Base-by-base conservation (phyloP, 352 stramenopile genomes). In the Globisporangium rhizosaccharum region DNA sequence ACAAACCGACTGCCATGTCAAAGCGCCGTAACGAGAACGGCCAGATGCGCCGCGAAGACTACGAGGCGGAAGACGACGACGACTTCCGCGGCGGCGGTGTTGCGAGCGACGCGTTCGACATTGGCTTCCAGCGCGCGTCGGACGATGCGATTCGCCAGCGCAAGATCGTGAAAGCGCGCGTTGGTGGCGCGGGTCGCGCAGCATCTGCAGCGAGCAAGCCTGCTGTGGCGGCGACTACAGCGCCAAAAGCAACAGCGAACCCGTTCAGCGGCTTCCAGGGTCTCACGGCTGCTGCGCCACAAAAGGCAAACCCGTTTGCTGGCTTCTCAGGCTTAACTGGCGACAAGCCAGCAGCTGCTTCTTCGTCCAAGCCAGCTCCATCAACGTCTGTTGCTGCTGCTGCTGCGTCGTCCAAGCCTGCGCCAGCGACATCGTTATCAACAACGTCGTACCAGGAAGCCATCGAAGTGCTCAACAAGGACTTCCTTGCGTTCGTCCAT, bases 21-120 rank as follows among this genome's bases (percentile, higher is more conserved):
- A 95, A 95, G 82, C 85, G 85, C 61, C 83, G 80, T 33, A 95
- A 77, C 63, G 85, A 93, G 66, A 88, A 89, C 61, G 81, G 78
- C 9, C 85, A 95, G 70, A 87, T 92, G 74, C 82, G 85, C 63
- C 83, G 84, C 37, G 85, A 95, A 63, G 83, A 95, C 41, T 93
- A 88, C 71, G 85, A 93, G 53, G 79, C 78, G 10, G 65, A 66
- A 12, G 73, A 86, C 46, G 68, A 72, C 48, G 53, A 68, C 55
- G 17, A 42, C 28, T 50, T 28, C 8, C 54, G 42, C 46, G 52
- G 48, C 47, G 60, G 78, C 23, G 70, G 67, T n/a, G 62, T 73
- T 30, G 61, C 58, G 42, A 62, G 63, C 42, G 68, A 82, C 56
- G 75, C 75, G 9, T 81, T 74, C 52, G 76, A 83, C 42, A 79